Conservation (phyloP, 495 filamentous ascomycete genomes). For the Podospora bellae-mahoneyi region DNA sequence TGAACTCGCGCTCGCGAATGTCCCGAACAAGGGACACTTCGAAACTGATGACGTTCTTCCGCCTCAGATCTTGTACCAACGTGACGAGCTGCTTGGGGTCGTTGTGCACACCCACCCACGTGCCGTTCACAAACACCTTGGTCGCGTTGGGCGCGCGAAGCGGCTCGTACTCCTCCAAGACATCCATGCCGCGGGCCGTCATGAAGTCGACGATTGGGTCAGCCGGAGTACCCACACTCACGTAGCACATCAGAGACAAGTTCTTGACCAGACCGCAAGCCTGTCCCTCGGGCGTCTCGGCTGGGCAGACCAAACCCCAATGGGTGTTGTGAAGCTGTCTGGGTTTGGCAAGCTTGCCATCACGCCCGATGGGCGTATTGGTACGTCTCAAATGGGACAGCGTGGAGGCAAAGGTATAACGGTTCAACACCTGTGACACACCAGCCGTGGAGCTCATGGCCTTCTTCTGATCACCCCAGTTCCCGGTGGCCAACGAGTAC, state of each 20-base stretch:
- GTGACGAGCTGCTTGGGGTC: constrained; percentile 76
- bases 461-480: constrained; percentile 99
- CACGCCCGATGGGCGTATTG: constrained; percentile 95
- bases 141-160: constrained; percentile 84
- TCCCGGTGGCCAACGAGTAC: constrained; percentile 93
- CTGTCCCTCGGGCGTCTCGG: constrained; percentile 97
- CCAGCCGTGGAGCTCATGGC: constrained; percentile 88
- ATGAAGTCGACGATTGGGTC: constrained; percentile 93
- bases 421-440: constrained; percentile 96
- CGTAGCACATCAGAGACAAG: constrained; percentile 93
- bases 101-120: constrained; percentile 90
- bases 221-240: constrained; percentile 86
- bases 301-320: constrained; percentile 96
- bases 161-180: constrained; percentile 94
- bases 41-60: constrained; percentile 71
- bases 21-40: constrained; percentile 93
- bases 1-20: constrained; percentile 95
- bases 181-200: constrained; percentile 89
- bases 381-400: constrained; percentile 94
- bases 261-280: constrained; percentile 99
- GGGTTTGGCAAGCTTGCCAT: constrained; percentile 97
- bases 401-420: constrained; percentile 95
- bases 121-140: constrained; percentile 96
- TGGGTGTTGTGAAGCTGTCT: constrained; percentile 98
- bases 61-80: constrained; percentile 71